phyloP scores from a whole-genome alignment of 2,329 filamentous ascomycete species.

The Blastomyces percursus region DNA sequence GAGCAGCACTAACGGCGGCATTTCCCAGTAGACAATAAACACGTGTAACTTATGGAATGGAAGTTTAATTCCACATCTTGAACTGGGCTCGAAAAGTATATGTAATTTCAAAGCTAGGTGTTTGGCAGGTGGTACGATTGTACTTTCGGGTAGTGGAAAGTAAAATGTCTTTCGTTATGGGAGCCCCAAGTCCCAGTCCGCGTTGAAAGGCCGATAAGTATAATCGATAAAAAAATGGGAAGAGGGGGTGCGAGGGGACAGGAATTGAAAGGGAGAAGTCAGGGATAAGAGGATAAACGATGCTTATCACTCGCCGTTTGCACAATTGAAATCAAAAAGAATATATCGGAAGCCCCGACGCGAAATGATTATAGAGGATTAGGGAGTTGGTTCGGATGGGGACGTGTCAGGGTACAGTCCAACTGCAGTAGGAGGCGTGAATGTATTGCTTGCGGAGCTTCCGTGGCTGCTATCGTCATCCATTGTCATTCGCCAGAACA shows the following conservation, averaged over 20 bases:
- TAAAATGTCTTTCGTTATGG: background rate
- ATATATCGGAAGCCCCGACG: background rate
- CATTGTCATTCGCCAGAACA: constrained; percentile 56
- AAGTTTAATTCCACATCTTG: background rate
- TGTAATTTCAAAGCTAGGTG: background rate
- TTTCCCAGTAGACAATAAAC: background rate
- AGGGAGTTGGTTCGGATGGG: background rate
- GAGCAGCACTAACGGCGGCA: background rate
- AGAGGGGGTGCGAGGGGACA: background rate
- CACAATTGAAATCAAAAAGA: background rate
- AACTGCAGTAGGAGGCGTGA: constrained; percentile 4
- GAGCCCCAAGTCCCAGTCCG: background rate
- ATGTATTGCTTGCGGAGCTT: constrained; percentile 18
- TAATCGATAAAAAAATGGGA: background rate
- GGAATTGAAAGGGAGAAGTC: background rate
- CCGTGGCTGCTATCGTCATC: constrained; percentile 29
- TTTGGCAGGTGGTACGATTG: background rate
- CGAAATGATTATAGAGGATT: background rate
- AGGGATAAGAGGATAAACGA: background rate
- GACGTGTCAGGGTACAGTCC: constrained; percentile 7
- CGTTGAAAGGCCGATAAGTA: background rate
- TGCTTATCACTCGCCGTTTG: background rate
- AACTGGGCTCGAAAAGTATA: background rate
- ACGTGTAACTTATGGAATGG: background rate
- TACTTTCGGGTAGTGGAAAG: background rate